A percentile compares a stretch with the other conserved stretches of the same genome.
These are phyloP conservation scores for Solanum chmielewskii DNA, from an alignment of 257 asterid species.

Conservation along the genomic window DNA sequence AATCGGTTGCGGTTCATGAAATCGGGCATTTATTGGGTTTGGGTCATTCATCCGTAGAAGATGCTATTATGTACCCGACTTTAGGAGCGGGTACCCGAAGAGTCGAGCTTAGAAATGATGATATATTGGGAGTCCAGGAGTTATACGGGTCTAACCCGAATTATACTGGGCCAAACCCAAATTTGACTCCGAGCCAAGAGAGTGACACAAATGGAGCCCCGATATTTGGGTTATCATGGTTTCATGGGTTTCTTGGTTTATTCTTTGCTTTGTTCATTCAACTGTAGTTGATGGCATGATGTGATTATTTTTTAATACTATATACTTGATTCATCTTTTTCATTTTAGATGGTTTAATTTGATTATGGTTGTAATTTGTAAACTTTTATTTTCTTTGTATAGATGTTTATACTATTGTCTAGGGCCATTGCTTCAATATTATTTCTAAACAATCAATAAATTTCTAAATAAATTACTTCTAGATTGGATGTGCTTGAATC, in stretches of 20 bases:
- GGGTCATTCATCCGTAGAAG: constrained; percentile 80
- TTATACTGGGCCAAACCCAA: constrained; percentile 29
- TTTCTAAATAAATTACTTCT: too few species aligned
- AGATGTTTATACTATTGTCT: neutral
- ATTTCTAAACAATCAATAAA: too few species aligned
- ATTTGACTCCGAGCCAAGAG: constrained; percentile 23
- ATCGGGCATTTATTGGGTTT: constrained; percentile 87
- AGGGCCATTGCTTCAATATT: neutral
- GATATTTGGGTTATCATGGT: neutral
- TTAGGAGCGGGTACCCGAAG: constrained; percentile 49
- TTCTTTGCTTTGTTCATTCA: neutral
- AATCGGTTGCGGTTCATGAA: constrained; percentile 87
- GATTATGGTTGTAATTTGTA: neutral
- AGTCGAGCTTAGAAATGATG: constrained; percentile 57
- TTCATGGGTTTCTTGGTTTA: constrained; percentile 1
- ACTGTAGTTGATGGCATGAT: neutral
- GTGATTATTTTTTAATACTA: neutral
- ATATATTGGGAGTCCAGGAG: constrained; percentile 50
- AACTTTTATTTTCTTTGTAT: neutral
- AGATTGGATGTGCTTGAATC: too few species aligned
- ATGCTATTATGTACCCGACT: constrained; percentile 73
- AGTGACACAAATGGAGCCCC: constrained; percentile 32
- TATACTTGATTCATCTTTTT: neutral
- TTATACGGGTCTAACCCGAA: constrained; percentile 81
- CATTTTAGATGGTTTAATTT: neutral